Evolutionary conservation across 495 filamentous ascomycete genomes (phyloP), one percentile per base, ranked within the genome.

Genomic region (Daldinia vernicosa): DNA sequence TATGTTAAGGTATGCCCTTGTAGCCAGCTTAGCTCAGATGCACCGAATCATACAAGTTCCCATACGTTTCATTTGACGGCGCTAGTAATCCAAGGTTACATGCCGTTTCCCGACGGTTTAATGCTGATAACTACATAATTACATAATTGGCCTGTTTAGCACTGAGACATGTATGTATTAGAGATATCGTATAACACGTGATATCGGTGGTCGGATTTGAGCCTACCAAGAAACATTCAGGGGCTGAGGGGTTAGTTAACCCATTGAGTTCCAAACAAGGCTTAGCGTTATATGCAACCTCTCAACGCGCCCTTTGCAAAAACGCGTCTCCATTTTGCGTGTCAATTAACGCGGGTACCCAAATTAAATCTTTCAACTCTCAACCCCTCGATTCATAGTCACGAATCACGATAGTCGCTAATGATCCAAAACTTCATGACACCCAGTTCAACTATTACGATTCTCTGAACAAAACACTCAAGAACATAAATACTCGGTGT

Each of bases 241-340:
- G 62, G 62, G 68, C n/a, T n/a, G n/a, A n/a, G n/a, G n/a, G n/a
- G n/a, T n/a, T n/a, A n/a, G n/a, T 51, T 52, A 40, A 6, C 28
- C 28, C 12, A 35, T 53, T 40, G 19, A 66, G 17, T 32, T 37
- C 26, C 3, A 12, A 55, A 54, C 7, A 4, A 3, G 53, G 62
- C 6, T 52, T 74, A 74, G 71, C 28, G 56, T 33, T 0, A 12
- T 70, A 74, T 76, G 75, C 73, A 72, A 72, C 70, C 75, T 70
- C 75, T 77, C 47, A 75, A 77, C 75, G 70, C 75, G 75, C 55
- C 57, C 43, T 50, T n/a, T 6, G 39, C 6, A 12, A 56, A 63
- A 67, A 63, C 70, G 70, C 70, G 70, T 70, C 57, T 63, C 62
- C 61, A 62, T 66, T 53, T 60, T 67, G 71, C 59, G 62, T 74